Conservation (phyloP, 306 rosid genomes). For the Pterocarpus macrocarpus region DNA sequence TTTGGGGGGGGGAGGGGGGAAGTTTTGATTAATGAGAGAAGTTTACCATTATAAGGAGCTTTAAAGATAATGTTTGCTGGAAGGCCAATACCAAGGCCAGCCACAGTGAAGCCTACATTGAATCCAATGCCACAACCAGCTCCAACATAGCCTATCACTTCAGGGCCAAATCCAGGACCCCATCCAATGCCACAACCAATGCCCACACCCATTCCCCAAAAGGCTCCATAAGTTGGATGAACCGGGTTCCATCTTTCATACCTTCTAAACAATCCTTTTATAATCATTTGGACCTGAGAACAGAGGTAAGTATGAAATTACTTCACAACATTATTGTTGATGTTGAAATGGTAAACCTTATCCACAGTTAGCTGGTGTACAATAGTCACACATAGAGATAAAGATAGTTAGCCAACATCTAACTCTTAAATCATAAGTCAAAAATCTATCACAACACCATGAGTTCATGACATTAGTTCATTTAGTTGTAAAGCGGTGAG, state of each 20-base stretch:
- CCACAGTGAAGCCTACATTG: constrained; percentile 81
- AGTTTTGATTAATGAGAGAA: neutral
- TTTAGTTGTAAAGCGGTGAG: neutral
- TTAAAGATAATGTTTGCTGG: constrained; percentile 71
- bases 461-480: neutral
- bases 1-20: no score
- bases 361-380: neutral
- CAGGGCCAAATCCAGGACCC: constrained; percentile 99
- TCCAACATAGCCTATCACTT: constrained; percentile 91
- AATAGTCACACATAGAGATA: neutral
- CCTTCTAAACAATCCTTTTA: constrained; percentile 78
- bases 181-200: constrained; percentile 97
- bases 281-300: constrained; percentile 73
- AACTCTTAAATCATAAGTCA: neutral
- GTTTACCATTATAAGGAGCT: constrained; percentile 71
- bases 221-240: constrained; percentile 90
- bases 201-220: constrained; percentile 97
- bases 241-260: constrained; percentile 92
- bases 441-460: neutral
- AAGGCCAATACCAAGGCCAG: constrained; percentile 86
- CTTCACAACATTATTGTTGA: neutral
- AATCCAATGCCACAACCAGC: constrained; percentile 97
- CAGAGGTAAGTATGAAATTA: constrained; percentile 14
- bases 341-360: neutral
- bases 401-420: neutral